phyloP scores from a whole-genome alignment of 805 yeast species.

The Saturnispora halmiae region DNA sequence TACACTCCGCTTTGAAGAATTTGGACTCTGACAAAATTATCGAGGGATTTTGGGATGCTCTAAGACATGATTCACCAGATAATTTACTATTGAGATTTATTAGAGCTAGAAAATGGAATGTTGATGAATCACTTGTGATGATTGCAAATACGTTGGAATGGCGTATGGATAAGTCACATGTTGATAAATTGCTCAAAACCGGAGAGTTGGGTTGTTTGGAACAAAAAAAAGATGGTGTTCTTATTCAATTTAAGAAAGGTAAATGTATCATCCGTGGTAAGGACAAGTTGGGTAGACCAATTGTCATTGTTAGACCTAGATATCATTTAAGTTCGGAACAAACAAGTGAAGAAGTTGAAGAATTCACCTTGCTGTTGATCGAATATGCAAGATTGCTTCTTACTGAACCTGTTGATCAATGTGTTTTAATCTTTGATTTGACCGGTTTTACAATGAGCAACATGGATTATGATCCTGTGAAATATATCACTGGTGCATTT shows the following conservation, averaged over 20 bases:
- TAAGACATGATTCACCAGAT: conserved; percentile 77
- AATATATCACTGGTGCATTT: conserved; percentile 78
- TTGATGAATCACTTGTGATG: conserved; percentile 62
- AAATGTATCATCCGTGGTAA: conserved; percentile 69
- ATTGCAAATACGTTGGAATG: conserved; percentile 63
- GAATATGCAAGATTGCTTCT: conserved; percentile 76
- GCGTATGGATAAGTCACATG: conserved; percentile 55
- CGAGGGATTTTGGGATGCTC: conserved; percentile 46
- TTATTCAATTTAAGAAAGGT: conserved; percentile 50
- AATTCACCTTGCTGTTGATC: conserved; percentile 65
- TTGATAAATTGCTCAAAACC: conserved; percentile 51
- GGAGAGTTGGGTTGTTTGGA: conserved; percentile 63
- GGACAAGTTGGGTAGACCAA: conserved; percentile 68
- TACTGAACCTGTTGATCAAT: conserved; percentile 68
- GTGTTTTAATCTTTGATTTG: conserved; percentile 78
- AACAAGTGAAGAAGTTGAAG: conserved; percentile 59
- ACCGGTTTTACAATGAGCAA: conserved; percentile 80
- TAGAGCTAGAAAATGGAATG: conserved; percentile 82
- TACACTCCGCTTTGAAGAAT: conserved; percentile 43
- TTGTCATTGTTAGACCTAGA: conserved; percentile 73
- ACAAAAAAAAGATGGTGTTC: conserved; percentile 35
- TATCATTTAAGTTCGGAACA: conserved; percentile 64
- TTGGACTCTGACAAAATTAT: conserved; percentile 45
- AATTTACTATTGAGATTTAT: conserved; percentile 64
- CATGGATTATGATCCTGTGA: conserved; percentile 89